These are phyloP conservation scores for Gossypium trilobum DNA, from an alignment of 441 rosid species.

Conservation along the genomic window DNA sequence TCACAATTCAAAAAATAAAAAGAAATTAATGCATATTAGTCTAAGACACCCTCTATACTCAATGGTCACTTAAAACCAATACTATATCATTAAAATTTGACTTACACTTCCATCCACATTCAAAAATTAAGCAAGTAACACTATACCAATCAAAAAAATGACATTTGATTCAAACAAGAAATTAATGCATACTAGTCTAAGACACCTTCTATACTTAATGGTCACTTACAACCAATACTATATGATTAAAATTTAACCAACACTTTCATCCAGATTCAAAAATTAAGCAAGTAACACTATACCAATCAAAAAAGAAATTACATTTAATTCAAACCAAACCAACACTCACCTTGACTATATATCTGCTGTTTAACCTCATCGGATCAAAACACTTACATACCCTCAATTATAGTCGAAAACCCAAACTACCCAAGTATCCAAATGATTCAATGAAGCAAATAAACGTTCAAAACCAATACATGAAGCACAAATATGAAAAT, in stretches of 20 bases:
- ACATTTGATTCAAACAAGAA: neutral
- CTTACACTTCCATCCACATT: neutral
- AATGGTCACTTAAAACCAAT: neutral
- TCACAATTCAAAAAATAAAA: constrained; percentile 13
- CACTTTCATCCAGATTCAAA: neutral
- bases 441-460: neutral
- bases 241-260: neutral
- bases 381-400: neutral
- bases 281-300: neutral
- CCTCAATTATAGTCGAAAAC: neutral
- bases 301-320: too few species aligned
- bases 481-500: neutral
- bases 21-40: neutral
- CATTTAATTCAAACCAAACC: too few species aligned
- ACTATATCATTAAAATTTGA: neutral
- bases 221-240: too few species aligned
- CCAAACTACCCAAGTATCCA: neutral
- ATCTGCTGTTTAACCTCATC: too few species aligned
- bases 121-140: neutral
- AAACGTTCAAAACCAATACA: neutral
- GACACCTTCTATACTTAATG: too few species aligned
- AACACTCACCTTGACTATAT: too few species aligned
- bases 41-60: neutral
- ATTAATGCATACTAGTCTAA: too few species aligned
- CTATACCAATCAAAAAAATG: neutral